Evolutionary conservation across 2,329 filamentous ascomycete species (phyloP), one percentile per base, ranked within the genome.

Genomic region (Thelonectria rubi): DNA sequence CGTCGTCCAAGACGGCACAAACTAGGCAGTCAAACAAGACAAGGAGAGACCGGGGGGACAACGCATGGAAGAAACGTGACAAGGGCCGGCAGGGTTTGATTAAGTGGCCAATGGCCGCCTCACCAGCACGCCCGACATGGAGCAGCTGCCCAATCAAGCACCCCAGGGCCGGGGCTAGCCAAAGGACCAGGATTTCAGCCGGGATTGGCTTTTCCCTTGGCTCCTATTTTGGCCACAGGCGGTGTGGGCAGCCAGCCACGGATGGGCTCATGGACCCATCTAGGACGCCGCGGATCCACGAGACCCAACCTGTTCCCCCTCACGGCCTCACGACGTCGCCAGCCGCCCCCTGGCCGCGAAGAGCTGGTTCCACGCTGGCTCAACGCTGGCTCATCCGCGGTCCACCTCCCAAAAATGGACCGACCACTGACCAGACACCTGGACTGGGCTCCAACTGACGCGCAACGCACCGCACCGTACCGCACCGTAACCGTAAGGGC

Each of bases 61-160:
- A 78, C 76, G 79, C 80, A 83, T 83, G 79, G 79, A 76, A 79
- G 77, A 81, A 81, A 80, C 75, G 79, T 80, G 80, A 82, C 78
- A 81, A 76, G 80, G 80, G 72, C 73, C 71, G 67, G 72, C 76
- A 77, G 78, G 76, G 78, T 79, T 78, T 79, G 77, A 85, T 84
- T 79, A 81, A 79, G 74, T 76, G 77, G 69, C 83, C 83, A 86
- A 85, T 85, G 76, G 78, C 72, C 71, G 73, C 62, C 58, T 66
- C 67, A 70, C 58, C 65, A 69, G 61, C 67, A 75, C 74, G 74
- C 75, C 76, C 77, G 77, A 78, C 75, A 74, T 76, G 78, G 76
- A 76, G 72, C 72, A 76, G 70, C 74, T 81, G 78, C 81, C 83
- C 79, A 84, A 86, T 82, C 70, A 74, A 78, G 81, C 74, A 81